Percentiles rank a stretch among this genome's conserved stretches.
phyloP scores from a whole-genome alignment of 768 basidiomycete species.

The Russula compacta region DNA sequence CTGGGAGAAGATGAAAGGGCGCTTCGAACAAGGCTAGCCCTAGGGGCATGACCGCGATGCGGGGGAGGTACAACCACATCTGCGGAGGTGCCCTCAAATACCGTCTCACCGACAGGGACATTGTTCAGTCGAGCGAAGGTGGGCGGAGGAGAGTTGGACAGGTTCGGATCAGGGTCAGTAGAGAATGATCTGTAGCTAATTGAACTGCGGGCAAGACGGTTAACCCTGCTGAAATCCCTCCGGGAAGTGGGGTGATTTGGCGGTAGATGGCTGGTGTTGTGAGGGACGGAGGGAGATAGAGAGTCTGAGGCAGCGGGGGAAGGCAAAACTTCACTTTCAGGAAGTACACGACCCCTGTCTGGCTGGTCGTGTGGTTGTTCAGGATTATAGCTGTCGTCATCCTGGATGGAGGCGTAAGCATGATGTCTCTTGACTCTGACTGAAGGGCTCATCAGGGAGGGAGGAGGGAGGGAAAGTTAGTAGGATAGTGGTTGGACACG shows the following conservation, averaged over 20 bases:
- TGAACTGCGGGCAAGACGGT: constrained; percentile 3
- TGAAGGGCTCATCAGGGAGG: constrained; percentile 2
- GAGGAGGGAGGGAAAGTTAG: neutral
- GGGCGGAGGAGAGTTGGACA: neutral
- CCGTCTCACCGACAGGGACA: neutral
- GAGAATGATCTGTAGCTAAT: constrained; percentile 8
- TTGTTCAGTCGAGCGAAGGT: neutral
- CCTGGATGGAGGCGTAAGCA: constrained; percentile 11
- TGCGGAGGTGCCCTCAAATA: neutral
- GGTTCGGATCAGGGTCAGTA: constrained; percentile 3
- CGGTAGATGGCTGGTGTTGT: neutral
- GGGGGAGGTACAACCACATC: constrained; percentile 29
- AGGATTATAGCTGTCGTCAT: neutral
- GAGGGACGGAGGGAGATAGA: neutral
- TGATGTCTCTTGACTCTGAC: constrained; percentile 15
- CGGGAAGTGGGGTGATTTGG: neutral
- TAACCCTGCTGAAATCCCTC: constrained; percentile 6
- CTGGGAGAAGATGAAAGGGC: constrained; percentile 33
- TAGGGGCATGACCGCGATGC: constrained; percentile 22
- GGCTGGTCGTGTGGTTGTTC: neutral
- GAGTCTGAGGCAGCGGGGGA: neutral
- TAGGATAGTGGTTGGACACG: neutral
- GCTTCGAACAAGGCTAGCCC: constrained; percentile 37
- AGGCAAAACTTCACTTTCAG: neutral
- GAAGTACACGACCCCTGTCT: neutral